These are phyloP conservation scores for Astrothelium macrocarpum DNA, from an alignment of 495 filamentous ascomycete genomes.

Conservation along the genomic window DNA sequence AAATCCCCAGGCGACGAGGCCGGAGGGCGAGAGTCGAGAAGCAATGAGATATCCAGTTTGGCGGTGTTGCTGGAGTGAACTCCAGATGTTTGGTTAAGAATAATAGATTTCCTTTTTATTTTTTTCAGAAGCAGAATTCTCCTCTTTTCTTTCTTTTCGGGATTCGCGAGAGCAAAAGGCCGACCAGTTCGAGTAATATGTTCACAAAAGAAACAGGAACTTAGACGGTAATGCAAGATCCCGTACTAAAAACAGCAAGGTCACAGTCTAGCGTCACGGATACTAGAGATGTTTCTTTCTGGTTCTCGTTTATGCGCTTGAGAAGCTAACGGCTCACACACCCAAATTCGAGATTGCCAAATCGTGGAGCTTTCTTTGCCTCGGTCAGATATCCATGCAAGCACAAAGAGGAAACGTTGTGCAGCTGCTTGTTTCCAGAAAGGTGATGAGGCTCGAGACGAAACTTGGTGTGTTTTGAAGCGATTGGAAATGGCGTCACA, in stretches of 20 bases:
- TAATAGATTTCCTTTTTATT: not conserved
- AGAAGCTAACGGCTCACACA: not conserved
- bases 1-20: constrained; percentile 19
- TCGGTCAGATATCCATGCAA: not conserved
- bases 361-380: not conserved
- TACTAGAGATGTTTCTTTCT: not conserved
- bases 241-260: not conserved
- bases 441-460: not conserved
- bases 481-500: not conserved
- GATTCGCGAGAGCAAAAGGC: not conserved
- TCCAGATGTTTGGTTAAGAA: not conserved
- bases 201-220: not conserved
- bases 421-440: not conserved
- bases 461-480: constrained; percentile 3
- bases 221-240: not conserved
- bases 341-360: not conserved
- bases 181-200: not conserved
- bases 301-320: not conserved
- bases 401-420: not conserved
- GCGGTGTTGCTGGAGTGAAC: constrained; percentile 32
- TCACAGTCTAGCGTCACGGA: not conserved
- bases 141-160: not conserved
- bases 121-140: not conserved
- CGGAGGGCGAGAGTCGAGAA: constrained; percentile 18
- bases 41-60: constrained; percentile 39